phyloP scores from a whole-genome alignment of 176 grass and related monocot genomes.

The Alopecurus myosuroides region DNA sequence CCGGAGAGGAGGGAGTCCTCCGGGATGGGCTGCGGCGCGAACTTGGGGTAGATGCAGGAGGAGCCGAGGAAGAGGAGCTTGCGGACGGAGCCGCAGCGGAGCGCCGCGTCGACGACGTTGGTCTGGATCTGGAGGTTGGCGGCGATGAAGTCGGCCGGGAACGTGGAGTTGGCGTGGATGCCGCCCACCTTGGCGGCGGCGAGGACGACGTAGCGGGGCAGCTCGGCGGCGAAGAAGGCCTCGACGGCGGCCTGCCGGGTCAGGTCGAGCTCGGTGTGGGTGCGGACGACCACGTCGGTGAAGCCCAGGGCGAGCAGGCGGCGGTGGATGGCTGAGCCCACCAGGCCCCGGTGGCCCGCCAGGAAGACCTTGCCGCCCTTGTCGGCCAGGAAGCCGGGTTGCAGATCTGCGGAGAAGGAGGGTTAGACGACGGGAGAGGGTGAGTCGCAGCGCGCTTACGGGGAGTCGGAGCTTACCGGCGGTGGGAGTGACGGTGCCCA shows the following conservation, averaged over 20 bases:
- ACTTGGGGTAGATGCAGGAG: conserved; percentile 89
- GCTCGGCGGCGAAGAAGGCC: conserved; percentile 66
- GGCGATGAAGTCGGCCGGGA: conserved; percentile 68
- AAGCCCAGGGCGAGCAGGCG: conserved; percentile 50
- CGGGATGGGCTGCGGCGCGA: conserved; percentile 73
- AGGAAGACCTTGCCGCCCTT: conserved; percentile 64
- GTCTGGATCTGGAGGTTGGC: conserved; percentile 92
- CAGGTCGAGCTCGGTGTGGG: conserved; percentile 65
- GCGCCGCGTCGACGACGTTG: conserved; percentile 71
- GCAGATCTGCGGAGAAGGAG: conserved; percentile 24
- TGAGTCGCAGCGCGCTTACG: too few relatives aligned
- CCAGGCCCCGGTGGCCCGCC: conserved; percentile 64
- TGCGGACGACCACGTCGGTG: conserved; percentile 57
- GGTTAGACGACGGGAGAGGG: background rate
- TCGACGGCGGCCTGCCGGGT: conserved; percentile 61
- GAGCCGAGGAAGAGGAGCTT: conserved; percentile 88
- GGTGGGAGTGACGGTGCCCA: conserved; percentile 33
- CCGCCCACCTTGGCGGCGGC: conserved; percentile 86
- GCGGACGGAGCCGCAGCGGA: conserved; percentile 51
- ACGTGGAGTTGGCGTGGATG: conserved; percentile 81
- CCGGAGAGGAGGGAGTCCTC: conserved; percentile 61
- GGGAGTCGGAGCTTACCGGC: conserved; percentile 7
- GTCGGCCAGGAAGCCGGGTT: conserved; percentile 54
- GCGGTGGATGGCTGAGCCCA: conserved; percentile 59
- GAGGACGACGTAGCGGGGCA: conserved; percentile 59